Evolutionary conservation across 768 basidiomycete species (phyloP).

Genomic region (Mycena alexandri): DNA sequence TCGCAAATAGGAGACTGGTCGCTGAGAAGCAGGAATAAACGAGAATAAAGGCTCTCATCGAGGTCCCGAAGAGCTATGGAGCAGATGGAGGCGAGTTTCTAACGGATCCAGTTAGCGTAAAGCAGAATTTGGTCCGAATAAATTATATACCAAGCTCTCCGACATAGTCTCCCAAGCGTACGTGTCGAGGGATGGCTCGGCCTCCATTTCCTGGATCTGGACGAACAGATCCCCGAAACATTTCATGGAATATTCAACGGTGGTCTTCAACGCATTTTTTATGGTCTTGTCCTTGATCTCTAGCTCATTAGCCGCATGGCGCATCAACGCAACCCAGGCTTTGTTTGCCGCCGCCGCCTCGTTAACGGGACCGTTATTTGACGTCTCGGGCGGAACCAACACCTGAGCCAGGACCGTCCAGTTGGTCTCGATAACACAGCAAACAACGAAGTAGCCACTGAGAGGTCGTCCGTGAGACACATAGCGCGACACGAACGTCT

Average conservation of each 20-base stretch:
- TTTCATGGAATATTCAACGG: conserved; percentile 74
- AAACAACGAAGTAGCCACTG: conserved; percentile 90
- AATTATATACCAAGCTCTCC: conserved; percentile 78
- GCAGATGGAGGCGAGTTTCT: conserved; percentile 92
- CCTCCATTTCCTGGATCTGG: conserved; percentile 88
- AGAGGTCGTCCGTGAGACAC: conserved; percentile 81
- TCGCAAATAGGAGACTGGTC: conserved; percentile 86
- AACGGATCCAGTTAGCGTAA: conserved; percentile 4
- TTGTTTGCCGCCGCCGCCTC: conserved; percentile 89
- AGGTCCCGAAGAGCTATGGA: conserved; percentile 78
- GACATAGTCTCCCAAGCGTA: conserved; percentile 96
- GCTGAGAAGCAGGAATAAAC: conserved; percentile 81
- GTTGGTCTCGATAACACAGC: conserved; percentile 87
- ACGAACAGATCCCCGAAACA: conserved; percentile 82
- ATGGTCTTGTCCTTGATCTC: conserved; percentile 55
- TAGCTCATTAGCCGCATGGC: conserved; percentile 59
- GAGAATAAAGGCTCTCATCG: conserved; percentile 75
- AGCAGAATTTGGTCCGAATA: neutral
- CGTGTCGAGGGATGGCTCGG: conserved; percentile 84
- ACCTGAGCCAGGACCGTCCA: conserved; percentile 89
- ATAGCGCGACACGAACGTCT: conserved; percentile 82
- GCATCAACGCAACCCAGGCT: conserved; percentile 81
- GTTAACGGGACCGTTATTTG: conserved; percentile 48
- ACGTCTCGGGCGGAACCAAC: conserved; percentile 52
- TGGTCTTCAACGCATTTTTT: conserved; percentile 56